These are phyloP conservation scores for Pigoraptor vietnamica DNA, from an alignment of 78 protist species.

Conservation along the genomic window DNA sequence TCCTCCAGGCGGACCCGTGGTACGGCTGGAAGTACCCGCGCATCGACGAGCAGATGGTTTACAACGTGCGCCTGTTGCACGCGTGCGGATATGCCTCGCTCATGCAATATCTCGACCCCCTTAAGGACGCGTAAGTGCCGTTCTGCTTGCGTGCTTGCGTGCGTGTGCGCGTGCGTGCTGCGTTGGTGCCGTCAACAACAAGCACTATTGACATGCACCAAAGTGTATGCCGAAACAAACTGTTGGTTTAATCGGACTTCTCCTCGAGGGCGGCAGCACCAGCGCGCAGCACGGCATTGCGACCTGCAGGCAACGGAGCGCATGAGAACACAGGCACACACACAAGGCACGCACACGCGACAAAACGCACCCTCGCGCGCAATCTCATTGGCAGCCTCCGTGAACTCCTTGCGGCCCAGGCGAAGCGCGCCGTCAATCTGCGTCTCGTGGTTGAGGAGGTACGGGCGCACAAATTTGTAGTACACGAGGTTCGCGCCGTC, in stretches of 20 bases:
- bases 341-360: background rate
- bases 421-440: background rate
- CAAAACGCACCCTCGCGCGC: background rate
- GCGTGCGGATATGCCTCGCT: background rate
- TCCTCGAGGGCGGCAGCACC: no score
- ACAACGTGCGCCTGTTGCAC: background rate
- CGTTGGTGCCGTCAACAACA: no score
- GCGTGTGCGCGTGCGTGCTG: no score
- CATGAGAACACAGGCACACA: no score
- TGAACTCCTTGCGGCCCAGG: background rate
- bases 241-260: no score
- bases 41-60: background rate
- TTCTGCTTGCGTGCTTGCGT: no score
- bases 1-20: background rate
- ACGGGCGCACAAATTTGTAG: background rate
- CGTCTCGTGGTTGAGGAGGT: background rate
- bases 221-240: no score
- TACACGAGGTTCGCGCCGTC: conserved; percentile 9
- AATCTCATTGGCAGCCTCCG: background rate
- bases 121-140: no score
- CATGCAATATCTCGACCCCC: background rate
- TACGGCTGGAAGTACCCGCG: background rate
- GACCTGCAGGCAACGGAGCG: no score
- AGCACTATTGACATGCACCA: no score
- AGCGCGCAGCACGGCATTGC: no score